Evolutionary conservation across 768 basidiomycete genomes (phyloP).

Genomic region (Tricholoma terreum): DNA sequence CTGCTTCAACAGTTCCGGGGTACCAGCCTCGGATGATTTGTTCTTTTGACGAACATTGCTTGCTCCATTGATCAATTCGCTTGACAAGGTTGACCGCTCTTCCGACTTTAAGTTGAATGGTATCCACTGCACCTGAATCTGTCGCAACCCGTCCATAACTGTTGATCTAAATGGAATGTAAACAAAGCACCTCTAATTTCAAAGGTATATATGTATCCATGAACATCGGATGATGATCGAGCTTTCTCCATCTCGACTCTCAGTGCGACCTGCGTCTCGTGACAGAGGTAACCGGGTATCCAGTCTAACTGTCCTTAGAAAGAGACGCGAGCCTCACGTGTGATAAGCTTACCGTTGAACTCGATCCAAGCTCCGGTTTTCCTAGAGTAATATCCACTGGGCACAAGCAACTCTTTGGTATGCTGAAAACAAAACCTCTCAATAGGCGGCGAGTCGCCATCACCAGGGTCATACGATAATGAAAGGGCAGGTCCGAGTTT

Average conservation of each 20-base stretch:
- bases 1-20: constrained; percentile 51
- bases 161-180: not conserved
- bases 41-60: constrained; percentile 76
- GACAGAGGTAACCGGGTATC: constrained; percentile 63
- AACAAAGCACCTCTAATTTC: constrained; percentile 62
- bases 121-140: constrained; percentile 27
- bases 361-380: constrained; percentile 50
- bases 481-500: constrained; percentile 36
- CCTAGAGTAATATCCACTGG: constrained; percentile 56
- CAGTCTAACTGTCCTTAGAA: constrained; percentile 45
- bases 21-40: constrained; percentile 73
- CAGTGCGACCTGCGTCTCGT: constrained; percentile 55
- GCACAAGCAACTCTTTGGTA: constrained; percentile 47
- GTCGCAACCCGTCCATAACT: not conserved
- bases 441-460: constrained; percentile 24
- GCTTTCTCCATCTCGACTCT: constrained; percentile 47
- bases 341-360: constrained; percentile 47
- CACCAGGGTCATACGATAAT: constrained; percentile 26
- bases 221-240: constrained; percentile 52
- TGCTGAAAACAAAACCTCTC: constrained; percentile 68
- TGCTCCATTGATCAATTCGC: constrained; percentile 76
- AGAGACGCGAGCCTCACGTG: not conserved
- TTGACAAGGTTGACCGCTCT: constrained; percentile 70
- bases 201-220: constrained; percentile 81
- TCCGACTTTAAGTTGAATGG: constrained; percentile 75